These are phyloP conservation scores for Phytophthora sp. DNA, from an alignment of 352 stramenopile species.

Conservation along the genomic window DNA sequence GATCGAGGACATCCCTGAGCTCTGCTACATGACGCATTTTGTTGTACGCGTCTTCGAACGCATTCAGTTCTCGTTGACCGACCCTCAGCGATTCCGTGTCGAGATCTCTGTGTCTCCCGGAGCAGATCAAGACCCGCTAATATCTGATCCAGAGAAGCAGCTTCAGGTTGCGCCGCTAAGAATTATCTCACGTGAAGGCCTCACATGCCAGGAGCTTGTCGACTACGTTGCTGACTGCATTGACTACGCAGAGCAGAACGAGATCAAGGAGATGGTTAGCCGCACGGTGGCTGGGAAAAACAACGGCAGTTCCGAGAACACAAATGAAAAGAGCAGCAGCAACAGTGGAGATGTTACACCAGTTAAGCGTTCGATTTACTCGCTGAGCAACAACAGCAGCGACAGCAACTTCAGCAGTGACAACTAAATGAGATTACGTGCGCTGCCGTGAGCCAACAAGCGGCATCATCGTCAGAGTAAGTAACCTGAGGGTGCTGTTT, in stretches of 20 bases:
- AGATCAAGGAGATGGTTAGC: conserved; percentile 42
- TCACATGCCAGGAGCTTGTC: conserved; percentile 85
- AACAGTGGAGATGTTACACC: conserved; percentile 39
- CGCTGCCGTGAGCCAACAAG: too few relatives aligned
- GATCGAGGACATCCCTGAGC: conserved; percentile 93
- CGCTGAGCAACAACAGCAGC: conserved; percentile 65
- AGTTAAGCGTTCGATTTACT: conserved; percentile 62
- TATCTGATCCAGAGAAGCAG: conserved; percentile 60
- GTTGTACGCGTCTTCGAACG: conserved; percentile 99
- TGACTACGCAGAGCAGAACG: conserved; percentile 71
- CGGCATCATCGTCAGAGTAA: too few relatives aligned
- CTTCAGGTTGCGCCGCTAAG: conserved; percentile 77
- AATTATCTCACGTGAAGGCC: conserved; percentile 82
- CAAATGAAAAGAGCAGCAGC: conserved; percentile 28
- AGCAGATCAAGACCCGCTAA: conserved; percentile 76
- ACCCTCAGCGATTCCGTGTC: conserved; percentile 83
- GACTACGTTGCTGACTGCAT: conserved; percentile 86
- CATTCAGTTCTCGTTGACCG: conserved; percentile 63
- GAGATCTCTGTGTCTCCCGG: conserved; percentile 88
- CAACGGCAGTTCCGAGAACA: conserved; percentile 34
- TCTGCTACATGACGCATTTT: conserved; percentile 99
- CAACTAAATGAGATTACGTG: conserved; percentile 17
- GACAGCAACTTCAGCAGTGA: conserved; percentile 54
- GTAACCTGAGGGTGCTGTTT: conserved; percentile 17
- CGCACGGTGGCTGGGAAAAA: conserved; percentile 39